Evolutionary conservation across 139 green algal genomes (phyloP), one percentile per base, ranked within the genome.

Genomic region (Limnomonas spitsbergensis): DNA sequence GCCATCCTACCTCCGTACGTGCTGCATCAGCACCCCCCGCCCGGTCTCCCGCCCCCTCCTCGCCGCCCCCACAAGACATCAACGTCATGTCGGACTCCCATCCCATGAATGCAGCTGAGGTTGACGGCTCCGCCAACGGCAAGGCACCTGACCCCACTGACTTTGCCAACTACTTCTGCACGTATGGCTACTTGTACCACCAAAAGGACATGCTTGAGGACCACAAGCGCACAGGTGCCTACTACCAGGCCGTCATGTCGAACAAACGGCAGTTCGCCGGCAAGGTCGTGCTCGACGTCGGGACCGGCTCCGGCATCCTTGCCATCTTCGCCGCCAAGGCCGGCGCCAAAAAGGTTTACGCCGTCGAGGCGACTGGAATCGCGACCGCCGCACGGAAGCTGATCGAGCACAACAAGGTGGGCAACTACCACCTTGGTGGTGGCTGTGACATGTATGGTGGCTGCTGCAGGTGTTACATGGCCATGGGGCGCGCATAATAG

Each of bases 171-270:
- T 99, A 99, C 78, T 99, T 99, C 72, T 98, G 92, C 88, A 98
- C 95, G 27, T 99, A 95, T 86, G 88, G 85, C 0, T 99, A 92
- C 73, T 82, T 99, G 4, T 98, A 98, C 56, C 94, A 98, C 73
- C 96, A 98, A 89, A 98, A 98, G 84, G 94, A 99, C 69, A 98
- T 99, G 95, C 87, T 99, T 34, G 94, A 98, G 79, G 96, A 99
- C 81, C 92, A 95, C 86, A 95, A 97, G 82, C 89, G 96, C 26
- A 99, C 97, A 24, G 92, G 93, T 1, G 92, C 93, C 27, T 99
- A 99, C 82, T 96, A 94, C 83, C 86, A 94, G 72, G 81, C 85
- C 2, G 76, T 89, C 4, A 82, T 89, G 40, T 84, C 80, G 37
- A 89, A 89, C 73, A 81, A 82, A 31, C 67, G 81, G 20, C 80